phyloP scores from a whole-genome alignment of 352 stramenopile genomes.

The Phytophthora cryptogea region DNA sequence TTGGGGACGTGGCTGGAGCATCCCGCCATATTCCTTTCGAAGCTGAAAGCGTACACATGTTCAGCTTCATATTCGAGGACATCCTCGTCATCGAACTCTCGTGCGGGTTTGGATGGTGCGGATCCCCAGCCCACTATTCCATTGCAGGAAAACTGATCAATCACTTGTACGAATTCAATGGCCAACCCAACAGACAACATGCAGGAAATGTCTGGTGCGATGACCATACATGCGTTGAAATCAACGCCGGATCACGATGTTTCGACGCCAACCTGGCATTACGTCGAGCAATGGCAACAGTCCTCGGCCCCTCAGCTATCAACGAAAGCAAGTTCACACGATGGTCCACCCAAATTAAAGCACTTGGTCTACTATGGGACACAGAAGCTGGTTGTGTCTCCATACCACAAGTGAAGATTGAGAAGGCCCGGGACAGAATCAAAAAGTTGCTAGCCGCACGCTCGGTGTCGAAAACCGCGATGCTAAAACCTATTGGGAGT shows the following conservation, averaged over 20 bases:
- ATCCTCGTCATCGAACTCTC: conserved; percentile 28
- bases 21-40: conserved; percentile 34
- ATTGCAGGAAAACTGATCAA: conserved; percentile 24
- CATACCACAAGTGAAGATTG: conserved; percentile 16
- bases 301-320: conserved; percentile 15
- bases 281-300: conserved; percentile 17
- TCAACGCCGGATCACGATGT: conserved; percentile 7
- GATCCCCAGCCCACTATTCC: conserved; percentile 30
- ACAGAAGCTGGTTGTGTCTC: conserved; percentile 10
- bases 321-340: conserved; percentile 28
- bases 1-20: conserved; percentile 31
- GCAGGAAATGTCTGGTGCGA: conserved; percentile 35
- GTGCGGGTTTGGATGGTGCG: conserved; percentile 23
- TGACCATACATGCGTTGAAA: conserved; percentile 32
- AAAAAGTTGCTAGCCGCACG: neutral
- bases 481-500: conserved; percentile 4
- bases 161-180: conserved; percentile 9
- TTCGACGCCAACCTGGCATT: conserved; percentile 21
- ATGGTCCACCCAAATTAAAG: conserved; percentile 15
- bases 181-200: neutral
- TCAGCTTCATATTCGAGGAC: conserved; percentile 13
- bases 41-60: conserved; percentile 15
- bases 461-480: neutral
- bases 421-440: conserved; percentile 1
- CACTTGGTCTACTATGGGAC: conserved; percentile 18